Conservation (phyloP, 2,329 filamentous ascomycete genomes). For the Fusarium sp. region DNA sequence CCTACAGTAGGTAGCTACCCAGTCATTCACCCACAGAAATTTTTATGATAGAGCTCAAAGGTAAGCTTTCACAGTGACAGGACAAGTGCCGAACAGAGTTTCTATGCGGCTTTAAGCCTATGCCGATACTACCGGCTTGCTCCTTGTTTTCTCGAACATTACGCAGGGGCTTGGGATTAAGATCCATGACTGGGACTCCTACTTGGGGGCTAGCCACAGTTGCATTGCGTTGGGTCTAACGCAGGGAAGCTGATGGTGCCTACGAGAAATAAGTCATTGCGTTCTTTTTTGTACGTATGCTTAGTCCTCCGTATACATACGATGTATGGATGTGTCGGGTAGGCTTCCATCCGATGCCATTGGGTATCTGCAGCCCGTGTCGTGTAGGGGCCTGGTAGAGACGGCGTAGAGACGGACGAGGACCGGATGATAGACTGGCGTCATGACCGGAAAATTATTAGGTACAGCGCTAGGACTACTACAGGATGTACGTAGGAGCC, state of each 20-base stretch:
- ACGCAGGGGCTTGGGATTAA: conserved; percentile 22
- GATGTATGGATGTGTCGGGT: conserved; percentile 1
- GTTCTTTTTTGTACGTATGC: conserved; percentile 11
- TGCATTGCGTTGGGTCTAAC: conserved; percentile 18
- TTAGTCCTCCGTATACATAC: neutral
- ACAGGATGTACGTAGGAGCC: conserved; percentile 16
- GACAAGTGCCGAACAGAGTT: conserved; percentile 36
- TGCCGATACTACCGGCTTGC: conserved; percentile 33
- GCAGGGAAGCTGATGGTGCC: conserved; percentile 3
- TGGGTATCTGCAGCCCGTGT: conserved; percentile 7
- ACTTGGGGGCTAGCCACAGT: conserved; percentile 1
- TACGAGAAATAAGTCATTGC: neutral
- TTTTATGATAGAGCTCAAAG: neutral
- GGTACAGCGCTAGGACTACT: too few relatives aligned
- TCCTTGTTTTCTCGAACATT: conserved; percentile 30
- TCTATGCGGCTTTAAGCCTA: conserved; percentile 31
- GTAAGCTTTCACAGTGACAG: conserved; percentile 19
- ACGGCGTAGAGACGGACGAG: conserved; percentile 25
- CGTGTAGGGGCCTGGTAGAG: conserved; percentile 1
- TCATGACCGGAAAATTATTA: neutral
- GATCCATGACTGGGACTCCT: conserved; percentile 16
- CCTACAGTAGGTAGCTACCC: neutral
- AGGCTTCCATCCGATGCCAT: conserved; percentile 1
- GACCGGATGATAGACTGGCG: conserved; percentile 26
- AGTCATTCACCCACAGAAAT: neutral